A percentile compares a stretch with the other conserved stretches of the same genome.
Evolutionary conservation across 805 yeast genomes (phyloP).

Genomic region (Teunomyces barrocoloradensis): DNA sequence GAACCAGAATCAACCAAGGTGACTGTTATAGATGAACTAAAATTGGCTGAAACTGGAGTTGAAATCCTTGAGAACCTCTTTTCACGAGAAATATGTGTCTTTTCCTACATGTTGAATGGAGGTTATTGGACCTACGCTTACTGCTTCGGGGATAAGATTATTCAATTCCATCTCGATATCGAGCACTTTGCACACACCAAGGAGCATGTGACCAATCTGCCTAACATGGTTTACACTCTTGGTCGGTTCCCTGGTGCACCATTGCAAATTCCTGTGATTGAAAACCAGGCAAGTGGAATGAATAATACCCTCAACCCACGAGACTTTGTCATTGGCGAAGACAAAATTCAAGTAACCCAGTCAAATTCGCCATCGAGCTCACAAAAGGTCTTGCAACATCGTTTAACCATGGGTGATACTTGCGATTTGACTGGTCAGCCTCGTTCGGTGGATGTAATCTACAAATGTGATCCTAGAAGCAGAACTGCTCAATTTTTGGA

Average conservation of each 20-base stretch:
- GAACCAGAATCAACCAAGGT: not conserved
- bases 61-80: constrained; percentile 15
- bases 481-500: constrained; percentile 25
- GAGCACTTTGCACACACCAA: constrained; percentile 21
- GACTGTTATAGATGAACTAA: constrained; percentile 5
- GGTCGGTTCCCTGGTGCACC: constrained; percentile 33
- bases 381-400: constrained; percentile 38
- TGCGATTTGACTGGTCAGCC: constrained; percentile 59
- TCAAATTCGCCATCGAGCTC: constrained; percentile 17
- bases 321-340: constrained; percentile 29
- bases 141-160: constrained; percentile 47
- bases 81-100: constrained; percentile 20
- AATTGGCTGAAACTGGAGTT: constrained; percentile 17
- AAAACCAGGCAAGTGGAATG: constrained; percentile 20
- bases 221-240: constrained; percentile 32
- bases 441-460: constrained; percentile 54
- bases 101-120: constrained; percentile 23
- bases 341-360: constrained; percentile 16
- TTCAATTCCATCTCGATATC: constrained; percentile 46
- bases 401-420: constrained; percentile 43
- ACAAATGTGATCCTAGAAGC: constrained; percentile 47
- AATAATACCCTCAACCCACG: constrained; percentile 13
- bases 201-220: constrained; percentile 29
- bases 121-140: constrained; percentile 57
- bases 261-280: constrained; percentile 12